Evolutionary conservation across 2,329 filamentous ascomycete genomes (phyloP).

Genomic region (Fusarium udum): DNA sequence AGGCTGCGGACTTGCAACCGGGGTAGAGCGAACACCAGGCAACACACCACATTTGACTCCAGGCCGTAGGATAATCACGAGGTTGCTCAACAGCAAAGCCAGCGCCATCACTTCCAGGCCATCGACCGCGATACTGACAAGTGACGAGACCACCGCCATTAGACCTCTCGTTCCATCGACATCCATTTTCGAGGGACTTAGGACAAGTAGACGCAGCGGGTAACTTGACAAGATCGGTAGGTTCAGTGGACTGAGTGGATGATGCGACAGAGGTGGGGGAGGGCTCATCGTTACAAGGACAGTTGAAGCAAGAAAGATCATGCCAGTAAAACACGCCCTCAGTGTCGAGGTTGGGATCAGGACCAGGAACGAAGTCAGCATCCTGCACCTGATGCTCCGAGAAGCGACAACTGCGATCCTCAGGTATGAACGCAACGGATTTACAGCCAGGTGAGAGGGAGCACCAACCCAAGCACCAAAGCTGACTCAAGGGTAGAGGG

Average conservation of each 20-base stretch:
- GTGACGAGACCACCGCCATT: neutral
- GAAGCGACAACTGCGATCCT: neutral
- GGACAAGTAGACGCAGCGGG: slow-evolving; percentile 11
- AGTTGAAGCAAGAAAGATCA: slow-evolving; percentile 12
- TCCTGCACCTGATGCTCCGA: slow-evolving; percentile 5
- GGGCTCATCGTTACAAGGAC: neutral
- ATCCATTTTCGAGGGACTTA: neutral
- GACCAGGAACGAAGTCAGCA: neutral
- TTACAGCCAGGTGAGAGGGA: neutral
- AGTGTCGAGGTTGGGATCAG: neutral
- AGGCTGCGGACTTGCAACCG: neutral
- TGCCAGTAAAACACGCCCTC: slow-evolving; percentile 14
- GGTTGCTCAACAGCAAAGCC: slow-evolving; percentile 4
- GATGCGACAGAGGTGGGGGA: neutral
- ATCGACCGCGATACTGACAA: slow-evolving; percentile 4
- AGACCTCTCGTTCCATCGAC: neutral
- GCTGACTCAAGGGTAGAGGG: neutral
- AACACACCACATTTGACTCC: slow-evolving; percentile 11
- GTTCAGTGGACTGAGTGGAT: neutral
- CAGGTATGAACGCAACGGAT: neutral
- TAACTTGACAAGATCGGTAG: neutral
- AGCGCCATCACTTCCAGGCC: neutral
- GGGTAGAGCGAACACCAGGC: slow-evolving; percentile 4
- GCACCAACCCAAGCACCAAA: slow-evolving; percentile 16
- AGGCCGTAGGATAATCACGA: neutral